Evolutionary conservation across 441 rosid genomes (phyloP), one percentile per base, ranked within the genome.

Genomic region (Arabidopsis hybrid): DNA sequence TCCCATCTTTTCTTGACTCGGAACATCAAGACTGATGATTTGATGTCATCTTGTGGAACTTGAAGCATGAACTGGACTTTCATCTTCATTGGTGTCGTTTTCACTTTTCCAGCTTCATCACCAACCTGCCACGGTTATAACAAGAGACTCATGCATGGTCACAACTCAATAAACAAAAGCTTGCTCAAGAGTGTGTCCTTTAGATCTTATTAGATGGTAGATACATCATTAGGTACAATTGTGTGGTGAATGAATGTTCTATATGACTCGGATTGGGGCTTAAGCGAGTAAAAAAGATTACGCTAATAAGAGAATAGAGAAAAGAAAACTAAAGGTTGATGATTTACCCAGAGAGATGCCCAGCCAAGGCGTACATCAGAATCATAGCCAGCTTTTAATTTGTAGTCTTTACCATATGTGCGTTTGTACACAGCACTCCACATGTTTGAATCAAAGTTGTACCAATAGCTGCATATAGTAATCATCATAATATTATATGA

Each of bases 1-100:
- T 92, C 99, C 98, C 98, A 95, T 83, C 99, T 85, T 88, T 95
- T 95, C 77, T 93, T 95, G 8, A 95, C 95, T 52, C 91, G 90
- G 78, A 95, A 90, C 94, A 93, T 85, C 50, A 93, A 75, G 1
- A 80, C 78, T 0, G 95, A 80, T 1, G 92, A 83, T 75, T 77
- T 88, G 59, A 95, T 85, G 86, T 93, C 87, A 45, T 89, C 92
- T 73, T 85, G 97, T 12, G 97, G 98, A 47, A 93, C 97, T 84
- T 95, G 96, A 49, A 91, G 97, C 99, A 93, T 95, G 47, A 93
- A 85, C 69, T 93, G 97, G 42, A 91, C 84, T 79, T 90, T 93
- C 94, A 84, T 83, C 90, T 93, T 93, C 97, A 88, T 78, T 0
- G 97, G 97, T 10, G 94, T 86, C 7, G 88, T 40, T 83, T 90